Evolutionary conservation across 805 yeast genomes (phyloP).

Genomic region (Metschnikowia gruessii): DNA sequence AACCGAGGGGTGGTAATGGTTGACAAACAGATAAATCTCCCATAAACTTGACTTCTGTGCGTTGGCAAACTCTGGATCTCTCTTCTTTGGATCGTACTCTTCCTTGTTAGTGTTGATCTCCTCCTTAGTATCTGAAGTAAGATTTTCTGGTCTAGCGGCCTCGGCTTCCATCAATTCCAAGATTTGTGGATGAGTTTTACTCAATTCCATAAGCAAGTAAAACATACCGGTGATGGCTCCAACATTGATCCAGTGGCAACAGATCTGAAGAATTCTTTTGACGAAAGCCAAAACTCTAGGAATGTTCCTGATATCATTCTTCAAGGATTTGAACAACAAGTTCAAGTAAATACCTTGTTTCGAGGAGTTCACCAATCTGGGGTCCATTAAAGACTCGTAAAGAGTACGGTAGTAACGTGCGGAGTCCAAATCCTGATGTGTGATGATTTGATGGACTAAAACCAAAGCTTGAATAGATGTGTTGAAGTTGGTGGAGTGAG

Average conservation of each 20-base stretch:
- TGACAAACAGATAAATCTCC: constrained; percentile 74
- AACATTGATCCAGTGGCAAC: constrained; percentile 79
- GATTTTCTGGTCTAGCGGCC: constrained; percentile 46
- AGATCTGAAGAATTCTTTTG: constrained; percentile 82
- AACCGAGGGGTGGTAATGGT: constrained; percentile 92
- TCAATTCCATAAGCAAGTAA: constrained; percentile 66
- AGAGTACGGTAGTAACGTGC: constrained; percentile 83
- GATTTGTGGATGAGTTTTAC: constrained; percentile 61
- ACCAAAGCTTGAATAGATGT: constrained; percentile 91
- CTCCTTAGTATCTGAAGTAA: constrained; percentile 24
- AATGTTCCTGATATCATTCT: constrained; percentile 54
- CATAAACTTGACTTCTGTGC: constrained; percentile 80
- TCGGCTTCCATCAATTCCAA: constrained; percentile 56
- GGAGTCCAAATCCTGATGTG: constrained; percentile 51
- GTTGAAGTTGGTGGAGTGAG: constrained; percentile 91
- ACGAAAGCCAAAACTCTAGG: constrained; percentile 83
- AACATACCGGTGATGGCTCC: constrained; percentile 88
- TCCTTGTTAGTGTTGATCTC: not conserved
- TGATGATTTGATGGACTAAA: constrained; percentile 75
- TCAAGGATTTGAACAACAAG: constrained; percentile 77
- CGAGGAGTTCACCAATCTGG: constrained; percentile 78
- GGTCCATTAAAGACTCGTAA: constrained; percentile 85
- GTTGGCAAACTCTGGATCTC: constrained; percentile 91
- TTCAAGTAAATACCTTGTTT: constrained; percentile 92
- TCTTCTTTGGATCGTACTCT: constrained; percentile 75